Evolutionary conservation across 2,329 filamentous ascomycete genomes (phyloP).

Genomic region (Alternaria postmessia): DNA sequence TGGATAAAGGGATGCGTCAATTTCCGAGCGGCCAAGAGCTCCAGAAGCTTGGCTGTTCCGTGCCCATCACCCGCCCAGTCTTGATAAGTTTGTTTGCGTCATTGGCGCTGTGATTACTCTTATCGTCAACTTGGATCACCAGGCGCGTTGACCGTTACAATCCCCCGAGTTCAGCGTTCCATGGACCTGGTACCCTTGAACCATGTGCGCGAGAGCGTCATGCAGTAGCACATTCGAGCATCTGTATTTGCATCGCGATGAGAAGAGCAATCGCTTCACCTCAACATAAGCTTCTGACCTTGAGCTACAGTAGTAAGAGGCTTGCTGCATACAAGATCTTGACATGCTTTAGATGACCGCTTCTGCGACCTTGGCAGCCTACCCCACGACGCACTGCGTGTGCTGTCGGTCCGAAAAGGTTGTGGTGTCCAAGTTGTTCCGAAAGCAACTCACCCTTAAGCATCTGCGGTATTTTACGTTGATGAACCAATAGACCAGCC

Average conservation of each 20-base stretch:
- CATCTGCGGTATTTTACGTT: background rate
- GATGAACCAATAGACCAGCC: background rate
- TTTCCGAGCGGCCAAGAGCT: constrained; percentile 17
- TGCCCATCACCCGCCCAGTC: constrained; percentile 9
- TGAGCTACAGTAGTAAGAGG: constrained; percentile 12
- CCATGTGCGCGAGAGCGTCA: background rate
- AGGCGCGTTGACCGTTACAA: background rate
- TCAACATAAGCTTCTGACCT: constrained; percentile 4
- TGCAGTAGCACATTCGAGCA: background rate
- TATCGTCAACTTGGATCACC: background rate
- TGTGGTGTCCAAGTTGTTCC: background rate
- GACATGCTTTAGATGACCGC: constrained; percentile 12
- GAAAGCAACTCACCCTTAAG: background rate
- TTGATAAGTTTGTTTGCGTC: constrained; percentile 10
- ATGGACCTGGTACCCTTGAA: background rate
- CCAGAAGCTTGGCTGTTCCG: constrained; percentile 22
- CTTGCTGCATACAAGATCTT: constrained; percentile 25
- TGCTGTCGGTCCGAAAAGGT: background rate
- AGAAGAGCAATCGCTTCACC: background rate
- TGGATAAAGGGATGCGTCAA: constrained; percentile 17
- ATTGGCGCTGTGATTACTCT: constrained; percentile 1
- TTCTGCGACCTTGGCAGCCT: constrained; percentile 18
- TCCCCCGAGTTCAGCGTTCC: background rate
- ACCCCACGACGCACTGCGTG: background rate
- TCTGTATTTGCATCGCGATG: background rate